Percentiles rank a stretch among this genome's conserved stretches.
Evolutionary conservation across 2,329 filamentous ascomycete species (phyloP).

Genomic region (Helotiales sp.): DNA sequence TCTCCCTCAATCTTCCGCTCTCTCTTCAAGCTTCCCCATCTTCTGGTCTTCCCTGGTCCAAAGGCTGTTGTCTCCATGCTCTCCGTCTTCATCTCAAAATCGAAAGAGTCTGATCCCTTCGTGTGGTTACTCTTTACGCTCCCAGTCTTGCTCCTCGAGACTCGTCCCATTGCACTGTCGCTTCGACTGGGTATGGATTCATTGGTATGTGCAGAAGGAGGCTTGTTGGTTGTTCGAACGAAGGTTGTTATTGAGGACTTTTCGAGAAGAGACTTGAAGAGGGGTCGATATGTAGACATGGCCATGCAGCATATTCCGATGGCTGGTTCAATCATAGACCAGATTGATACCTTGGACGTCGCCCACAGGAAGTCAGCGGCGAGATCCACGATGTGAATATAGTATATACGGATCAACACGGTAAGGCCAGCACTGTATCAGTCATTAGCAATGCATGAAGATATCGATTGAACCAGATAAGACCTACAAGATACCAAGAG

Average conservation of each 20-base stretch:
- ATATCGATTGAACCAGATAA: neutral
- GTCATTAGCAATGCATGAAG: neutral
- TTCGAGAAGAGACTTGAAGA: conserved; percentile 12
- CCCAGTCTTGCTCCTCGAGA: neutral
- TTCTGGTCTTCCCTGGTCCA: neutral
- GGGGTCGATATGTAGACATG: conserved; percentile 16
- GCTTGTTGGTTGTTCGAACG: neutral
- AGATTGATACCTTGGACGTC: conserved; percentile 20
- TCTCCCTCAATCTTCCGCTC: neutral
- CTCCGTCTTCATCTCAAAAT: neutral
- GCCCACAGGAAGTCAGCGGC: conserved; percentile 20
- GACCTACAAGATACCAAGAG: conserved; percentile 17
- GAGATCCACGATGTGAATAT: conserved; percentile 8
- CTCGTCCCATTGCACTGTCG: neutral
- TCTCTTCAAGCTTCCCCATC: neutral
- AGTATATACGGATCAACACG: conserved; percentile 20
- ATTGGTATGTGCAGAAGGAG: neutral
- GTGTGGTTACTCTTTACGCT: neutral
- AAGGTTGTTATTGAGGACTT: neutral
- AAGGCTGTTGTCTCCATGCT: neutral
- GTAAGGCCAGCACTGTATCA: conserved; percentile 15
- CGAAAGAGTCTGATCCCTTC: neutral
- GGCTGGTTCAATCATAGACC: conserved; percentile 24
- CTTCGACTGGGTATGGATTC: neutral
- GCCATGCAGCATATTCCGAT: conserved; percentile 21